phyloP scores from a whole-genome alignment of 148 eudicot species.

The Fagopyrum tataricum region DNA sequence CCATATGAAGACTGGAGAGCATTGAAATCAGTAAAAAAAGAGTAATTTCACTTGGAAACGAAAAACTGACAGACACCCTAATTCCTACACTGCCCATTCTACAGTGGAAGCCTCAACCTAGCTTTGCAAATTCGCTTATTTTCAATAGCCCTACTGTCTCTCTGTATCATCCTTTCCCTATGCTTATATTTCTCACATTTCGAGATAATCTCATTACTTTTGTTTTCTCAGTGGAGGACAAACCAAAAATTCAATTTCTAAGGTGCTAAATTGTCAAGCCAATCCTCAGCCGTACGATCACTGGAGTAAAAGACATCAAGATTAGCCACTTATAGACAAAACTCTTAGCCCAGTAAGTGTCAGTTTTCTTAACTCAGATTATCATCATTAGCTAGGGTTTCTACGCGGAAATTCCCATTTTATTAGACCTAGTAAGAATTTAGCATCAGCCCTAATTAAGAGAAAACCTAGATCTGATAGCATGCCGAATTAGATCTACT shows the following conservation, averaged over 20 bases:
- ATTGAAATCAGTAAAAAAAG: neutral
- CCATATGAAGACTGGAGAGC: neutral
- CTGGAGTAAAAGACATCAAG: neutral
- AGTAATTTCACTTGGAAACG: slow-evolving; percentile 7
- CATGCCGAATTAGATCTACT: slow-evolving; percentile 2
- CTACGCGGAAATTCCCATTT: neutral
- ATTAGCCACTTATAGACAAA: neutral
- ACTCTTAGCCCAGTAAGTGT: neutral
- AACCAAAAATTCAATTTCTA: neutral
- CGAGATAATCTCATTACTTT: neutral
- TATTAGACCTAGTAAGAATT: neutral
- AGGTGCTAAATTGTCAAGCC: neutral
- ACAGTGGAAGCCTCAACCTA: neutral
- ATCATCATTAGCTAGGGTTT: slow-evolving; percentile 9
- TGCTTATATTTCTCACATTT: neutral
- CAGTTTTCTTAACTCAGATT: slow-evolving; percentile 1
- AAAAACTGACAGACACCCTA: neutral
- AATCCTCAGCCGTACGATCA: slow-evolving; percentile 1
- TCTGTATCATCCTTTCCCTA: slow-evolving; percentile 7
- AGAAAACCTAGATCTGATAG: neutral
- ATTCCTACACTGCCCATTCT: neutral
- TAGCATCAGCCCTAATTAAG: neutral
- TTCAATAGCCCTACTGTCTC: slow-evolving; percentile 8
- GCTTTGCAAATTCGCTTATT: slow-evolving; percentile 9
- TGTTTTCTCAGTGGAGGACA: neutral